Percentiles rank a stretch among this genome's conserved stretches.
phyloP scores from a whole-genome alignment of 106 monocot genomes.

The Cymbidium sinense region DNA sequence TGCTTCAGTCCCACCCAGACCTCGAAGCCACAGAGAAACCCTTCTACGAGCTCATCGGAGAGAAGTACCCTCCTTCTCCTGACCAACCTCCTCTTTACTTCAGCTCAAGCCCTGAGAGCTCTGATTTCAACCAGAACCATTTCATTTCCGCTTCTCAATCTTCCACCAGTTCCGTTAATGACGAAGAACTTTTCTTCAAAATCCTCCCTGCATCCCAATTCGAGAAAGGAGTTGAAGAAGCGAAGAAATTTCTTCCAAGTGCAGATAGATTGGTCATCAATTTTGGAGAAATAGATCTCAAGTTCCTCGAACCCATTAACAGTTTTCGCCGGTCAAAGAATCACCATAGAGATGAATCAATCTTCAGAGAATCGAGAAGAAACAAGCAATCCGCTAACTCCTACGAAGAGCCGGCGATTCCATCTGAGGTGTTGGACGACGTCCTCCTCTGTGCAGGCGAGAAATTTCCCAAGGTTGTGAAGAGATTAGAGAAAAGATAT shows the following conservation, averaged over 20 bases:
- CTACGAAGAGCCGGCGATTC: conserved; percentile 6
- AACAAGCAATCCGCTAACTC: conserved; percentile 29
- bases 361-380: conserved; percentile 27
- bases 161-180: neutral
- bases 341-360: too few species aligned
- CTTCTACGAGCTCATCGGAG: conserved; percentile 28
- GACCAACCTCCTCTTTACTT: conserved; percentile 16
- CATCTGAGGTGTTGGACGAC: conserved; percentile 18
- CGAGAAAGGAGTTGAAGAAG: conserved; percentile 38
- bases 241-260: too few species aligned
- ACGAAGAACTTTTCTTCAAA: conserved; percentile 3
- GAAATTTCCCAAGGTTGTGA: conserved; percentile 12
- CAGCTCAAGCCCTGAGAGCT: conserved; percentile 20
- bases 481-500: conserved; percentile 20
- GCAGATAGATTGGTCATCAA: too few species aligned
- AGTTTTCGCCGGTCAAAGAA: neutral
- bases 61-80: conserved; percentile 24
- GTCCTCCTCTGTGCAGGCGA: conserved; percentile 29
- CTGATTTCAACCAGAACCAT: conserved; percentile 9
- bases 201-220: conserved; percentile 40
- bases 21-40: conserved; percentile 29
- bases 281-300: neutral
- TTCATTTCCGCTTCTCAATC: neutral
- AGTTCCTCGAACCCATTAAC: neutral
- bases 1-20: conserved; percentile 8